These are phyloP conservation scores for Aphanocladium album DNA, from an alignment of 2,329 filamentous ascomycete species.

Conservation along the genomic window DNA sequence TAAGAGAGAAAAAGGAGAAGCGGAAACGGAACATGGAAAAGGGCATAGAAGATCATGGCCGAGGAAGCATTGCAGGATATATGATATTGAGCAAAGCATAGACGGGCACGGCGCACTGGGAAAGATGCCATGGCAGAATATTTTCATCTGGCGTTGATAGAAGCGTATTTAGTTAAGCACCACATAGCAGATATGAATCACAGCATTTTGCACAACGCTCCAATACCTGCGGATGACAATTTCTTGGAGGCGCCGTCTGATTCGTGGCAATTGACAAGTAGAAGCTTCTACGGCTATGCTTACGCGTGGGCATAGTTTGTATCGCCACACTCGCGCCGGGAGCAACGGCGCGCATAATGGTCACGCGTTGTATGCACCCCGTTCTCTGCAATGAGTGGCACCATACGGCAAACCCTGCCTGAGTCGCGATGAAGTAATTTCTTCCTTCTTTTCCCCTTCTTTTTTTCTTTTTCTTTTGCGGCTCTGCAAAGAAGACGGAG, in stretches of 20 bases:
- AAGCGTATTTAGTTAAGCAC: slow-evolving; percentile 3
- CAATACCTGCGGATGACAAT: background rate
- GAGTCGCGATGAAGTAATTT: background rate
- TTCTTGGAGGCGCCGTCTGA: background rate
- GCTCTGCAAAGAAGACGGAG: background rate
- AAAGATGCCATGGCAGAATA: background rate
- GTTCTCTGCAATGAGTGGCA: too few relatives aligned
- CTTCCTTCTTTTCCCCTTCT: too few relatives aligned
- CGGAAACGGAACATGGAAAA: background rate
- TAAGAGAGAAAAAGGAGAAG: background rate
- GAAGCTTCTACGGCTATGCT: background rate
- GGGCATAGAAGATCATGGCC: background rate
- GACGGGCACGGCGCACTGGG: slow-evolving; percentile 10
- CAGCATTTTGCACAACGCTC: background rate
- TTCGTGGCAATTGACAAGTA: background rate
- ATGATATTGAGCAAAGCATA: slow-evolving; percentile 12
- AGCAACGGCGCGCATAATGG: background rate
- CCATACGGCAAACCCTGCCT: background rate
- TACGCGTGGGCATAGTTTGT: background rate
- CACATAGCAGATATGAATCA: background rate
- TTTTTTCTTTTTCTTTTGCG: background rate
- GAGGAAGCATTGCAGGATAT: slow-evolving; percentile 12
- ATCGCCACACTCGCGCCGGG: background rate
- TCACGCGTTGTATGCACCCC: background rate
- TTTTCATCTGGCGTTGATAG: slow-evolving; percentile 11